These are phyloP conservation scores for Castanea crenata DNA, from an alignment of 306 rosid species.

Conservation along the genomic window DNA sequence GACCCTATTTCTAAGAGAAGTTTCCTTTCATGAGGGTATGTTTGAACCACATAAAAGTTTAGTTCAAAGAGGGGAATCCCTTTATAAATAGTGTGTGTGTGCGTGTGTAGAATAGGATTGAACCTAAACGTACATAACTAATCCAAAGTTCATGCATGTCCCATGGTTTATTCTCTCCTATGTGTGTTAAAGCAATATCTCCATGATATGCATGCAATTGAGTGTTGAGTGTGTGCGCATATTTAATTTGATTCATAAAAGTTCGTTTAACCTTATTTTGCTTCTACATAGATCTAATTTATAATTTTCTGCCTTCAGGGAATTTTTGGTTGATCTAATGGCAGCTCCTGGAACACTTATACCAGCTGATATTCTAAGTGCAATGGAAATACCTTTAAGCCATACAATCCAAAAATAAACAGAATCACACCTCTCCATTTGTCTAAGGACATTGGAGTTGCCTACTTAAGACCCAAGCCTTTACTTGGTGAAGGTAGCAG, in stretches of 20 bases:
- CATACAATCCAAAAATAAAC: slow-evolving; percentile 54
- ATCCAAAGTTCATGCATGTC: not conserved
- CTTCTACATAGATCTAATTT: slow-evolving; percentile 29
- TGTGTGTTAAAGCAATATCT: not conserved
- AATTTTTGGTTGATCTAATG: slow-evolving; percentile 99
- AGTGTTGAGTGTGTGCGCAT: not conserved
- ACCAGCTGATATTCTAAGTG: slow-evolving; percentile 75
- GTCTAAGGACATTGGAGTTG: slow-evolving; percentile 42
- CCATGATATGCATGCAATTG: not conserved
- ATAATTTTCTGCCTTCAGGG: slow-evolving; percentile 62
- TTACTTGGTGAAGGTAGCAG: slow-evolving; percentile 81
- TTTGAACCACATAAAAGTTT: too few species aligned
- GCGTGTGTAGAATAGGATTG: not conserved
- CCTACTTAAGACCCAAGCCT: slow-evolving; percentile 47
- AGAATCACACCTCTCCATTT: slow-evolving; percentile 46
- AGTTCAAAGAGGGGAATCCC: too few species aligned
- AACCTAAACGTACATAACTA: not conserved
- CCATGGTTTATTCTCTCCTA: not conserved
- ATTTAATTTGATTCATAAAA: not conserved
- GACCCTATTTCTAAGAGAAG: too few species aligned
- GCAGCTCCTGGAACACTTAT: slow-evolving; percentile 95
- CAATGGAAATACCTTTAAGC: slow-evolving; percentile 54
- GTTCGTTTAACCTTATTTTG: slow-evolving; percentile 3
- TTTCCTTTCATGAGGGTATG: too few species aligned
- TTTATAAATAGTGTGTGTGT: too few species aligned